Conservation (phyloP, 225 moss, liverwort and hornwort species). For the Physcomitrellopsis africana region DNA sequence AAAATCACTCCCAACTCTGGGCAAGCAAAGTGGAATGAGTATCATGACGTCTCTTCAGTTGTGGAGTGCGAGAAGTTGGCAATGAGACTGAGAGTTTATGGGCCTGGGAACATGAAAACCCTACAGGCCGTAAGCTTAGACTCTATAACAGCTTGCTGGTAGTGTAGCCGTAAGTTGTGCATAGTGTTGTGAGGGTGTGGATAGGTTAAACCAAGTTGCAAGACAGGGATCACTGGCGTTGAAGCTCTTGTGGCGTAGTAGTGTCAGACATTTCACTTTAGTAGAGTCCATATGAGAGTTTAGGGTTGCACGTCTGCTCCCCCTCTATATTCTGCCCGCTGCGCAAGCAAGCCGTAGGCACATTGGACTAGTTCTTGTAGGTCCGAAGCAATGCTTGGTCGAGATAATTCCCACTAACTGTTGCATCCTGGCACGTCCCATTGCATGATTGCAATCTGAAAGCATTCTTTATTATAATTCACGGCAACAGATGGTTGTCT, state of each 20-base stretch:
- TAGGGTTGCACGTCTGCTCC: not conserved
- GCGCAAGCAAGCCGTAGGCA: constrained; percentile 41
- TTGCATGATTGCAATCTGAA: constrained; percentile 19
- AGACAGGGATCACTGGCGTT: constrained; percentile 27
- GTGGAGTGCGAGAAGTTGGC: constrained; percentile 46
- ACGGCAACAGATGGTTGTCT: not conserved
- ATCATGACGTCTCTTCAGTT: constrained; percentile 29
- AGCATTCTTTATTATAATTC: constrained; percentile 28
- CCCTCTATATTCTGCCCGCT: constrained; percentile 30
- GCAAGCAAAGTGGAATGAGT: constrained; percentile 22
- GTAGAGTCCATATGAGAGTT: constrained; percentile 15
- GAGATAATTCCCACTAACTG: constrained; percentile 33
- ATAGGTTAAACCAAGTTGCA: constrained; percentile 30
- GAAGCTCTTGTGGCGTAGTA: constrained; percentile 34
- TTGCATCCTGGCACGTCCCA: constrained; percentile 31
- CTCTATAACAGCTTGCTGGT: constrained; percentile 29
- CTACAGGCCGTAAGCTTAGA: constrained; percentile 15
- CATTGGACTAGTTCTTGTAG: constrained; percentile 28
- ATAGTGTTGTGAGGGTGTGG: constrained; percentile 27
- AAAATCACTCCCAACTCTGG: constrained; percentile 22
- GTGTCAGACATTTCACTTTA: constrained; percentile 29
- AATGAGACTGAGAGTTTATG: constrained; percentile 47
- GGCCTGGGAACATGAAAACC: constrained; percentile 31
- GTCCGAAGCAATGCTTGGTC: constrained; percentile 36
- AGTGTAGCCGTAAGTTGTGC: constrained; percentile 27